phyloP scores from a whole-genome alignment of 441 rosid genomes.

The Syzygium malaccense region DNA sequence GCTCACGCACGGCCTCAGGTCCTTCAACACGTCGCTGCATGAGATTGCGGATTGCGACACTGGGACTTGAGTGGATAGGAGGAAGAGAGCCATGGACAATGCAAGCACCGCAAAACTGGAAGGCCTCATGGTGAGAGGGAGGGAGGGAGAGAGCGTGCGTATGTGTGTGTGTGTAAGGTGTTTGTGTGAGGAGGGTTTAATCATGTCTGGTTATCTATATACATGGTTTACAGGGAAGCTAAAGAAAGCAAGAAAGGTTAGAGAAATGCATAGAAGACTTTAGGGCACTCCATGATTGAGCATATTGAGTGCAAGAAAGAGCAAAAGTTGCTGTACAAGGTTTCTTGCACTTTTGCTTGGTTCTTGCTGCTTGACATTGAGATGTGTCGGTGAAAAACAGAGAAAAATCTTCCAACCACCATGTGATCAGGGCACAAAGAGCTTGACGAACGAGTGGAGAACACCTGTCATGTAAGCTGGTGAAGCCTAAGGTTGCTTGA shows the following conservation, averaged over 20 bases:
- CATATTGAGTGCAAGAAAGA: constrained; percentile 32
- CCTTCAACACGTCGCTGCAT: constrained; percentile 53
- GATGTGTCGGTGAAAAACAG: background rate
- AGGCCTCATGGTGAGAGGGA: constrained; percentile 10
- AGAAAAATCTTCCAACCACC: background rate
- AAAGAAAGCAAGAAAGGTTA: constrained; percentile 4
- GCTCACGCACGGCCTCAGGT: constrained; percentile 65
- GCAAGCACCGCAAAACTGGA: background rate
- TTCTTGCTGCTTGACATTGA: background rate
- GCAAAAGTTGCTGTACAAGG: background rate
- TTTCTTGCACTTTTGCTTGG: background rate
- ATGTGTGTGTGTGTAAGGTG: background rate
- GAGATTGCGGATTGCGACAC: constrained; percentile 45
- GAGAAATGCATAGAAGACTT: background rate
- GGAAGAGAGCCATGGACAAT: constrained; percentile 14
- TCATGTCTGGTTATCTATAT: constrained; percentile 9
- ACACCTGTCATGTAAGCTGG: background rate
- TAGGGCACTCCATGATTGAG: background rate
- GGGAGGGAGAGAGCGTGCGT: background rate
- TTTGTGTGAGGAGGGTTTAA: background rate
- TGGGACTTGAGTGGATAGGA: constrained; percentile 19
- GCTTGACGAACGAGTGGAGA: background rate
- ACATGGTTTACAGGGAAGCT: constrained; percentile 8
- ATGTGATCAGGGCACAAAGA: background rate
- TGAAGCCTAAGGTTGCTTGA: background rate